Evolutionary conservation across 225 moss, liverwort and hornwort genomes (phyloP).

Genomic region (Takakia lepidozioides): DNA sequence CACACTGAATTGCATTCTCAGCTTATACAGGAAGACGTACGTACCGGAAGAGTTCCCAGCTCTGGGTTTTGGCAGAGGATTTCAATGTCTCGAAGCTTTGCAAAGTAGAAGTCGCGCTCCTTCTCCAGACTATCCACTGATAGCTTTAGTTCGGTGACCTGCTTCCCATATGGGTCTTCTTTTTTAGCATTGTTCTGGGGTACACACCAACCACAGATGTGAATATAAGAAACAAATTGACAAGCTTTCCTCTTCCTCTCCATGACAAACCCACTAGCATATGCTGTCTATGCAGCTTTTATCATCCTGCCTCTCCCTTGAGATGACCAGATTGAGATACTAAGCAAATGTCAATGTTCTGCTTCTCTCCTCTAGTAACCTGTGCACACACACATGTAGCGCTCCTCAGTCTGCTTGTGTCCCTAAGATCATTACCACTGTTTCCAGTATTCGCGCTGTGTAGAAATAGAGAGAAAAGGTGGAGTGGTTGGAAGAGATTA

Average conservation of each 20-base stretch:
- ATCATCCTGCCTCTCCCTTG: not conserved
- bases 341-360: too few species aligned
- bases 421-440: too few species aligned
- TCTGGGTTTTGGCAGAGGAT: constrained; percentile 95
- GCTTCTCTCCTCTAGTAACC: too few species aligned
- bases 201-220: not conserved
- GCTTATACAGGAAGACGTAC: too few species aligned
- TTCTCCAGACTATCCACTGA: constrained; percentile 96
- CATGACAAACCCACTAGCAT: not conserved
- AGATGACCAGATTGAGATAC: too few species aligned
- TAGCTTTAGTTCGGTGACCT: constrained; percentile 94
- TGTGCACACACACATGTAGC: too few species aligned
- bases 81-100: constrained; percentile 97
- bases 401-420: too few species aligned
- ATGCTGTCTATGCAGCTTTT: not conserved
- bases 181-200: constrained; percentile 22
- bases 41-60: constrained; percentile 76
- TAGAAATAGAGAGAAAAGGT: not conserved
- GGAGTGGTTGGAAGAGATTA: constrained; percentile 3
- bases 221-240: too few species aligned
- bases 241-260: too few species aligned
- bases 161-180: constrained; percentile 35
- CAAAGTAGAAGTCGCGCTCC: constrained; percentile 98
- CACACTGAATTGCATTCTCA: too few species aligned
- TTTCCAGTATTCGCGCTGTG: not conserved